phyloP scores from a whole-genome alignment of 2,329 filamentous ascomycete species.

The Ceratocystis cacaofunesta region DNA sequence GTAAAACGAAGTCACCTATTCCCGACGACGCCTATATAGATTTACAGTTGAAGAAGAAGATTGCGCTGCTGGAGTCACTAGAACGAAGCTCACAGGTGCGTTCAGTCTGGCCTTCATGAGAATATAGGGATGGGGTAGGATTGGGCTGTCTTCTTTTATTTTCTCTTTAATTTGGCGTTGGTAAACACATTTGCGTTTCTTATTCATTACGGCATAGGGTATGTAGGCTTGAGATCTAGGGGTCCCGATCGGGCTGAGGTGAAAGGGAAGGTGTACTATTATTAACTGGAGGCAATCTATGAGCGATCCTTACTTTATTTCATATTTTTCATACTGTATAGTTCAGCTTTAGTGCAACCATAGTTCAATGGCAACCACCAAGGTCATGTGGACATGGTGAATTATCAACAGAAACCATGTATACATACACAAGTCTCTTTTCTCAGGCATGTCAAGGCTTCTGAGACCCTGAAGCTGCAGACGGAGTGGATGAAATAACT shows the following conservation, averaged over 20 bases:
- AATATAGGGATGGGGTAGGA: background rate
- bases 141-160: background rate
- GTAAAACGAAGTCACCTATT: background rate
- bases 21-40: background rate
- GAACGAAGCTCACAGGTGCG: background rate
- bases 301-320: background rate
- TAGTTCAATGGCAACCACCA: background rate
- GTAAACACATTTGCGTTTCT: background rate
- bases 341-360: background rate
- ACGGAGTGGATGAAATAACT: background rate
- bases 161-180: background rate
- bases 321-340: background rate
- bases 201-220: background rate
- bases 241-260: background rate
- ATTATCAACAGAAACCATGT: background rate
- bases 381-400: background rate
- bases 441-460: background rate
- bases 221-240: background rate
- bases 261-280: background rate
- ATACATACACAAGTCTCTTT: background rate
- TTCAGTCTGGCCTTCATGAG: background rate
- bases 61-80: slow-evolving; percentile 13
- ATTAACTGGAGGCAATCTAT: background rate
- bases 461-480: background rate
- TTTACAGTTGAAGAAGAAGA: slow-evolving; percentile 13